Evolutionary conservation across 2,329 filamentous ascomycete species (phyloP).

Genomic region (Cyphellophora attinorum): DNA sequence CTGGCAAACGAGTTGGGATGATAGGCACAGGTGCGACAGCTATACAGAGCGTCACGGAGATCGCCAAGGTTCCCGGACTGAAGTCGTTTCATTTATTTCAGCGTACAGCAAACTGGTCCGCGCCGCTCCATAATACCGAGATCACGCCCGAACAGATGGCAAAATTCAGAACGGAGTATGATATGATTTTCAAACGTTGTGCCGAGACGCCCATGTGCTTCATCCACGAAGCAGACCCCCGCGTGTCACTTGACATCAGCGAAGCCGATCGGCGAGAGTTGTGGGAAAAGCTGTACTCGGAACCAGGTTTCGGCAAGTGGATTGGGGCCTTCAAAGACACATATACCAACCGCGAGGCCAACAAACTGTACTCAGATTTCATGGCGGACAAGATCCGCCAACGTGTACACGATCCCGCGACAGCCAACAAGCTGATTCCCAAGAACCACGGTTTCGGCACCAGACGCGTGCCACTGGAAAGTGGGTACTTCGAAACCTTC

Average conservation of each 20-base stretch:
- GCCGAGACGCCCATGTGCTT: slow-evolving; percentile 5
- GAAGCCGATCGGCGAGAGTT: slow-evolving; percentile 27
- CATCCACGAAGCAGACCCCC: slow-evolving; percentile 15
- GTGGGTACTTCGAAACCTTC: slow-evolving; percentile 42
- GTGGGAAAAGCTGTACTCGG: slow-evolving; percentile 39
- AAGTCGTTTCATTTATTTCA: slow-evolving; percentile 34
- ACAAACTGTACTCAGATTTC: slow-evolving; percentile 44
- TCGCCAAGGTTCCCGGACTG: slow-evolving; percentile 24
- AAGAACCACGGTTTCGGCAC: slow-evolving; percentile 44
- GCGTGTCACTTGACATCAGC: slow-evolving; percentile 19
- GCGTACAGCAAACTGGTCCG: slow-evolving; percentile 26
- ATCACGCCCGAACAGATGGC: slow-evolving; percentile 6
- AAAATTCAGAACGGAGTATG: slow-evolving; percentile 2
- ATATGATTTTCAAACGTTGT: slow-evolving; percentile 6
- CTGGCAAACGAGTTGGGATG: slow-evolving; percentile 31
- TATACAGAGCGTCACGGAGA: slow-evolving; percentile 30
- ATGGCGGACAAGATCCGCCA: slow-evolving; percentile 44
- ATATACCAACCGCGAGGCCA: slow-evolving; percentile 36
- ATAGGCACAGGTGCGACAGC: slow-evolving; percentile 37
- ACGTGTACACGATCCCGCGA: slow-evolving; percentile 41
- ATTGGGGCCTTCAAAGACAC: slow-evolving; percentile 44
- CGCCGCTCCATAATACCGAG: slow-evolving; percentile 14
- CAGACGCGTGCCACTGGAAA: slow-evolving; percentile 41
- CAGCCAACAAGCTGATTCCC: slow-evolving; percentile 46
- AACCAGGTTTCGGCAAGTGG: slow-evolving; percentile 47